phyloP scores from a whole-genome alignment of 208 protist genomes.

The Wallacemonas rigidus region DNA sequence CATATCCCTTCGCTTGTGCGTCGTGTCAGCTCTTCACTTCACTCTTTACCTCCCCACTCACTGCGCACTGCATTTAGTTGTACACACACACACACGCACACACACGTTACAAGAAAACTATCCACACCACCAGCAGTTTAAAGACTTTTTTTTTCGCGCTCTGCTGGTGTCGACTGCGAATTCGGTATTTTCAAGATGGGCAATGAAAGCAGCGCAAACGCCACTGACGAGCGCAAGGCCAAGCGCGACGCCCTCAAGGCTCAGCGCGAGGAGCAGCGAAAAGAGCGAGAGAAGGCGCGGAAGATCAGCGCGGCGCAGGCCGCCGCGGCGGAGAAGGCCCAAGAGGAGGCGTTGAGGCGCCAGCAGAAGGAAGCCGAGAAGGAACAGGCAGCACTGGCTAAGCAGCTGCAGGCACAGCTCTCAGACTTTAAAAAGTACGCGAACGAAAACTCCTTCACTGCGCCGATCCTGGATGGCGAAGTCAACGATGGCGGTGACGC shows the following conservation, averaged over 20 bases:
- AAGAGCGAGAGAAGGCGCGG: constrained; percentile 19
- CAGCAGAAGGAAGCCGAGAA: constrained; percentile 27
- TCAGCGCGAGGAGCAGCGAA: constrained; percentile 5
- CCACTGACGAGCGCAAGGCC: constrained; percentile 12
- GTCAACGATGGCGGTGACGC: background rate
- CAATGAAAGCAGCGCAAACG: constrained; percentile 2
- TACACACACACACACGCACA: background rate
- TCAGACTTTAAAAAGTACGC: constrained; percentile 11
- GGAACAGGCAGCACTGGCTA: constrained; percentile 14
- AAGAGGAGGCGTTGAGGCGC: constrained; percentile 18
- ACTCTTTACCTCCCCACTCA: constrained; percentile 6
- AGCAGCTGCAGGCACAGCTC: constrained; percentile 10
- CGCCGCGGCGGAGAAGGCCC: constrained; percentile 24
- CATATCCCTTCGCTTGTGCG: background rate
- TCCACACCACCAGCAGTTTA: background rate
- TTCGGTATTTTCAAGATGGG: constrained; percentile 16
- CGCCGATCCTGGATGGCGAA: background rate
- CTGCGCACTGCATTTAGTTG: constrained; percentile 5
- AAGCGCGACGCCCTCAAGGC: constrained; percentile 16
- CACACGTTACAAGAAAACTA: background rate
- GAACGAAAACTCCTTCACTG: constrained; percentile 1
- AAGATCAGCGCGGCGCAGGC: constrained; percentile 20
- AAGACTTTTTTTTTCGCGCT: background rate
- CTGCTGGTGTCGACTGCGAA: background rate
- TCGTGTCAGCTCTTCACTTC: background rate